These are phyloP conservation scores for Platanthera zijinensis DNA, from an alignment of 106 monocot genomes.

Conservation along the genomic window DNA sequence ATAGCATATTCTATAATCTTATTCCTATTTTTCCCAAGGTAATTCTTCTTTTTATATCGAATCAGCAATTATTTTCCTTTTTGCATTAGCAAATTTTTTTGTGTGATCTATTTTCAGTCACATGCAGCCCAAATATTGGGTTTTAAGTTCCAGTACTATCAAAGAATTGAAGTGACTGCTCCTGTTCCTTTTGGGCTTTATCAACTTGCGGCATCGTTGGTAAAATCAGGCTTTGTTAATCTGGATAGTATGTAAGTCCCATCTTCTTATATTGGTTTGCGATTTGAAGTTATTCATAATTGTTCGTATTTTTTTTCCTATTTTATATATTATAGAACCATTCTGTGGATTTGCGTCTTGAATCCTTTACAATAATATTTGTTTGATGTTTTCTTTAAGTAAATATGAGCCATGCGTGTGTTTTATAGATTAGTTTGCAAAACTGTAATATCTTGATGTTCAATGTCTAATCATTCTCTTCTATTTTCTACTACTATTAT, in stretches of 20 bases:
- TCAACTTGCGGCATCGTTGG: constrained; percentile 64
- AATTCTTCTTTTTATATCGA: neutral
- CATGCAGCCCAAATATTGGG: constrained; percentile 96
- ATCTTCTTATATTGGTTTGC: neutral
- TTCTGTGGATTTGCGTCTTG: neutral
- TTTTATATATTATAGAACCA: neutral
- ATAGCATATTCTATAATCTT: constrained; percentile 55
- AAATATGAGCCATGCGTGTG: neutral
- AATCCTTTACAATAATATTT: neutral
- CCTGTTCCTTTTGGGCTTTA: constrained; percentile 75
- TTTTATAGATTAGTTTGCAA: neutral
- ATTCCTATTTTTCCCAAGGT: constrained; percentile 94
- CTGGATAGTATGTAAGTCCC: constrained; percentile 83
- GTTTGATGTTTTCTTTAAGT: neutral
- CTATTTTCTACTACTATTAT: too few relatives aligned
- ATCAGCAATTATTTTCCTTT: constrained; percentile 4
- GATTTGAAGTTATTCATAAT: neutral
- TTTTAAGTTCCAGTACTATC: constrained; percentile 98
- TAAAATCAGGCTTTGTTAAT: constrained; percentile 82
- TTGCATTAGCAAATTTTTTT: neutral
- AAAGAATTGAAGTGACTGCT: constrained; percentile 71
- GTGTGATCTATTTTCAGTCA: constrained; percentile 46
- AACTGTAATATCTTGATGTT: too few relatives aligned
- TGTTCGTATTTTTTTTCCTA: neutral
- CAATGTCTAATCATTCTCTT: too few relatives aligned